Evolutionary conservation across 176 grass and related monocot genomes (phyloP).

Genomic region (Avena insularis): DNA sequence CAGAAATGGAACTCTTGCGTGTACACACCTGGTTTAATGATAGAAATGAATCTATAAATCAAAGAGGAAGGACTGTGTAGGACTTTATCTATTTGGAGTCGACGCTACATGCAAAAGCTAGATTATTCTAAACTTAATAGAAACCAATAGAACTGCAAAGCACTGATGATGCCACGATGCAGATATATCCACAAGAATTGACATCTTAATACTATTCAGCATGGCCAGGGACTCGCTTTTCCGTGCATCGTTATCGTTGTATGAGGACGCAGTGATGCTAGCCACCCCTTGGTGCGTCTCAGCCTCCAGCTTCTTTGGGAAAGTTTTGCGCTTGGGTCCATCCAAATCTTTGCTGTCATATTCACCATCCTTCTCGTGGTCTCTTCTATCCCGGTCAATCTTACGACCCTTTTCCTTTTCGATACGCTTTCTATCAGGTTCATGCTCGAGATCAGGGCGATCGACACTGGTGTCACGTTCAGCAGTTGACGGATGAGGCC

Average conservation of each 20-base stretch:
- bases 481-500: conserved; percentile 44
- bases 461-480: conserved; percentile 66
- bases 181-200: neutral
- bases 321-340: conserved; percentile 40
- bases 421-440: conserved; percentile 47
- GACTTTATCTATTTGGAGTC: conserved; percentile 7
- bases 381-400: conserved; percentile 56
- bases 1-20: conserved; percentile 73
- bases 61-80: conserved; percentile 11
- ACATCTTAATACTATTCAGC: neutral
- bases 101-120: neutral
- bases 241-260: conserved; percentile 71
- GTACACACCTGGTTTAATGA: conserved; percentile 60
- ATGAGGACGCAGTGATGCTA: conserved; percentile 60
- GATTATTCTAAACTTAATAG: conserved; percentile 25
- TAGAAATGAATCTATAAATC: conserved; percentile 14
- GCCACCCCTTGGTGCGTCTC: conserved; percentile 42
- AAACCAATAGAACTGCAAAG: conserved; percentile 18
- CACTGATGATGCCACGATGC: conserved; percentile 12
- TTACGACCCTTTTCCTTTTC: conserved; percentile 62
- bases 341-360: conserved; percentile 35
- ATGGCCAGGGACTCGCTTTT: conserved; percentile 62
- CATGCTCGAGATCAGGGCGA: conserved; percentile 60
- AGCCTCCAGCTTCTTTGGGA: conserved; percentile 40
- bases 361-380: conserved; percentile 65